A percentile compares a stretch with the other conserved stretches of the same genome.
phyloP scores from a whole-genome alignment of 805 yeast species.

The Suhomyces prunicola region DNA sequence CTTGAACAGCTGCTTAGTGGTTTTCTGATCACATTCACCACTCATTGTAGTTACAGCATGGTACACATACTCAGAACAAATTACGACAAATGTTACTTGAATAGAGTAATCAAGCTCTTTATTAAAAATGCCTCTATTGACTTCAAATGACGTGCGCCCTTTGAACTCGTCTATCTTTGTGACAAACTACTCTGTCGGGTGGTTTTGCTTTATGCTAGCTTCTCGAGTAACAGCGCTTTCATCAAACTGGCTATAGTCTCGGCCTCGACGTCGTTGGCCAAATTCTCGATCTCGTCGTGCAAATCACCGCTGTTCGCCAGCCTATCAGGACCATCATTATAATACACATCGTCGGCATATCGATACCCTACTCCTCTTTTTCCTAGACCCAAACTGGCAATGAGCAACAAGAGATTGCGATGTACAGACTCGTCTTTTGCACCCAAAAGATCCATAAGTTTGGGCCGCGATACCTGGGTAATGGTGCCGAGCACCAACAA shows the following conservation, averaged over 20 bases:
- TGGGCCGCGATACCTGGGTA: constrained; percentile 19
- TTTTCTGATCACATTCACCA: too few relatives aligned
- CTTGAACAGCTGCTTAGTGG: too few relatives aligned
- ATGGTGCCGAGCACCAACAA: constrained; percentile 26
- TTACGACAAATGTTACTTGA: too few relatives aligned
- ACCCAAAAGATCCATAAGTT: constrained; percentile 27
- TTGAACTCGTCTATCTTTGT: too few relatives aligned
- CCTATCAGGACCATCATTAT: constrained; percentile 14
- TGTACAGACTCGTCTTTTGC: constrained; percentile 10
- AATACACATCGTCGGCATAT: constrained; percentile 22
- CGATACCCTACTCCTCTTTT: constrained; percentile 26
- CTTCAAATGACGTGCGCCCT: too few relatives aligned
- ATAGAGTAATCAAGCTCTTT: too few relatives aligned
- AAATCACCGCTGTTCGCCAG: neutral
- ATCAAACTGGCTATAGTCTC: constrained; percentile 28
- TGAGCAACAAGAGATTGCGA: constrained; percentile 20
- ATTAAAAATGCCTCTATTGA: too few relatives aligned
- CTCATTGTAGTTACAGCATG: too few relatives aligned
- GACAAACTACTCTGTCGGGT: too few relatives aligned
- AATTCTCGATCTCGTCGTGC: constrained; percentile 11
- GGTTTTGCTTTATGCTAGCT: constrained; percentile 5
- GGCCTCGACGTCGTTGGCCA: constrained; percentile 16
- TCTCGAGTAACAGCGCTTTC: constrained; percentile 24
- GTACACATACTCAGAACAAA: too few relatives aligned
- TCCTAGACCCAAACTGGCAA: constrained; percentile 26